Evolutionary conservation across 306 rosid genomes (phyloP).

Genomic region (Trifolium repens): DNA sequence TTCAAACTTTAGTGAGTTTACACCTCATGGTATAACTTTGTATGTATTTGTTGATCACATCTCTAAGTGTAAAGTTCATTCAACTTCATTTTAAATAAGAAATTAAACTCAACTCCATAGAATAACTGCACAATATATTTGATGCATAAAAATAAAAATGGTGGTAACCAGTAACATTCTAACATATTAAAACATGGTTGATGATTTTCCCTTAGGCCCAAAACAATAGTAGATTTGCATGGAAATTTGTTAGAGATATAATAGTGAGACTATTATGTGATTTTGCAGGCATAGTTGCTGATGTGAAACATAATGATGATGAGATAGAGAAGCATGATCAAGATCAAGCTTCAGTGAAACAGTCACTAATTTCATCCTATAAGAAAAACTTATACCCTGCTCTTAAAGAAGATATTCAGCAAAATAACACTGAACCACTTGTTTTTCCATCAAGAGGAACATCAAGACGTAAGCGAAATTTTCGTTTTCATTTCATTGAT

Average conservation of each 20-base stretch:
- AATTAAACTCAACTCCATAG: not conserved
- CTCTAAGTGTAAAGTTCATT: not conserved
- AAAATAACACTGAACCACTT: slow-evolving; percentile 33
- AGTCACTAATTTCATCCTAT: slow-evolving; percentile 68
- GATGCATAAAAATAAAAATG: slow-evolving; percentile 1
- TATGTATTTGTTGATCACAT: not conserved
- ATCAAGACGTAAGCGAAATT: slow-evolving; percentile 57
- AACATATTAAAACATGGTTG: slow-evolving; percentile 22
- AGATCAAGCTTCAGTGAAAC: slow-evolving; percentile 71
- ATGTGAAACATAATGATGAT: slow-evolving; percentile 69
- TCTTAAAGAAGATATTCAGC: slow-evolving; percentile 71
- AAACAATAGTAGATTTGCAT: not conserved
- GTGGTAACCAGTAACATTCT: not conserved
- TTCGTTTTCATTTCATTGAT: slow-evolving; percentile 9
- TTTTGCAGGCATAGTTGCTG: slow-evolving; percentile 71
- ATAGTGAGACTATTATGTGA: not conserved
- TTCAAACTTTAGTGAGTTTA: too few relatives aligned
- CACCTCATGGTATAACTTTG: too few relatives aligned
- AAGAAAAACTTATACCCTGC: slow-evolving; percentile 69
- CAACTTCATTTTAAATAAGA: not conserved
- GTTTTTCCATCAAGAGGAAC: slow-evolving; percentile 46
- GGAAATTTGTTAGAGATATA: not conserved
- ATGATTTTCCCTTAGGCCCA: slow-evolving; percentile 1
- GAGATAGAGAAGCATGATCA: slow-evolving; percentile 56
- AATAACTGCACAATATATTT: not conserved